Base-by-base conservation (phyloP, 192 early-diverging fungal genomes). In the Backusella westeae region DNA sequence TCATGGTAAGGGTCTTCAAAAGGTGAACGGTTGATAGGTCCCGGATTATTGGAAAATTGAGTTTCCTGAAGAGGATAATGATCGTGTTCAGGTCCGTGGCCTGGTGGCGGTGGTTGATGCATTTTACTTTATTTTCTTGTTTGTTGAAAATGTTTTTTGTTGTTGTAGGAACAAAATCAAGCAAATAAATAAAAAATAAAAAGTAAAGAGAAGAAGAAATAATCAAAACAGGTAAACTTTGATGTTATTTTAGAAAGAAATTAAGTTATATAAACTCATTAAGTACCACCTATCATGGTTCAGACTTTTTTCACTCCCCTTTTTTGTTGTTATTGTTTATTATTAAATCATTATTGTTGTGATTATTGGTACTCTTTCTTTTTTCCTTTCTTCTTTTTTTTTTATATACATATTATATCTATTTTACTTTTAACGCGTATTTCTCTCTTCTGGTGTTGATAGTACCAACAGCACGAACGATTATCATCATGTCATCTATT, bases 1-100 rank as follows among this genome's bases (percentile, higher is more conserved):
- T 74, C 73, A 12, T 39, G 68, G 44, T 77, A 83, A 1, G 78
- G 78, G 35, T 83, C 82, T 52, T 78, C 77, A 74, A 75, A 75
- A 67, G 72, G 78, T 32, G 75, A 77, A n/a, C 65, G 71, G 12
- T 36, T 46, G 4, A 78, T 71, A 67, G 77, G 71, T 72, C 77
- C 69, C 4, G 65, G 72, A 29, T 78, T 77, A 17, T 75, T 65
- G 35, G 71, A 44, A 42, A 83, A 83, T 26, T 80, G 78, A 9
- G 80, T 81, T 34, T 81, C 80, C 19, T 79, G 52, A 65, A 83
- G 59, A 75, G 82, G 82, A 74, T 79, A 83, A 17, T 80, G 78
- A 65, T 83, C 82, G 23, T 74, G 42, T 34, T 74, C 75, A 35
- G 63, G 36, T 15, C 65, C 74, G 29, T 73, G 53, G 5, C 46